Evolutionary conservation across 2,329 filamentous ascomycete species (phyloP), one percentile per base, ranked within the genome.

Genomic region (Colletotrichum gloeosporioides): DNA sequence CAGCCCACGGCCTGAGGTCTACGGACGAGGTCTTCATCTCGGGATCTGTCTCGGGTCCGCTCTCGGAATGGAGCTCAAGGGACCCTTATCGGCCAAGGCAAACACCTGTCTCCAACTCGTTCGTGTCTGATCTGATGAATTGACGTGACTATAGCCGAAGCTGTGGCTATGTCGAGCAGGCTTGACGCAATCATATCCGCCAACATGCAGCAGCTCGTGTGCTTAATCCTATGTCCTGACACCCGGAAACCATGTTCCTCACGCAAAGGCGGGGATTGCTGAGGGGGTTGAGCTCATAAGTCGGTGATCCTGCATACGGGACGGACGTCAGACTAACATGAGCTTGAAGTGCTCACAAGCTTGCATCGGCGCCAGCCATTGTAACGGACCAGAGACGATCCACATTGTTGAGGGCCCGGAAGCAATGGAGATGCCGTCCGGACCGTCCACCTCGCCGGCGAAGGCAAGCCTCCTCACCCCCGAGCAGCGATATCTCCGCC

Each of bases 101-200:
- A 62, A 36, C 32, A 62, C 39, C 69, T 15, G 55, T 34, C 31
- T 27, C 62, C 22, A 25, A 53, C 59, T 22, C 66, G 31, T 39
- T 65, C 13, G 34, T 18, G 44, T 53, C 44, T 53, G 25, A 61
- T 63, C 63, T 34, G 62, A 63, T 44, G 61, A 32, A 29, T 75
- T 67, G 62, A 55, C 59, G 69, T 44, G 59, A 31, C 55, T 25
- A 22, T 66, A 55, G 34, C 27, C 34, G 55, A 29, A 22, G 44
- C 10, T 7, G 31, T 59, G 29, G n/a, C n/a, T 32, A 71, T 29
- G 18, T 29, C 61, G 59, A 59, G 18, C 32, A 16, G 31, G 27
- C 32, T 71, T 62, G 53, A 75, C 62, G 72, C 68, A 75, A 75
- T 66, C 18, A 18, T 16, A 25, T 65, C 49, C 49, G 61, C 66